A percentile compares a stretch with the other conserved stretches of the same genome.
Evolutionary conservation across 2,329 filamentous ascomycete genomes (phyloP).

Genomic region (Thielaviopsis cerberus): DNA sequence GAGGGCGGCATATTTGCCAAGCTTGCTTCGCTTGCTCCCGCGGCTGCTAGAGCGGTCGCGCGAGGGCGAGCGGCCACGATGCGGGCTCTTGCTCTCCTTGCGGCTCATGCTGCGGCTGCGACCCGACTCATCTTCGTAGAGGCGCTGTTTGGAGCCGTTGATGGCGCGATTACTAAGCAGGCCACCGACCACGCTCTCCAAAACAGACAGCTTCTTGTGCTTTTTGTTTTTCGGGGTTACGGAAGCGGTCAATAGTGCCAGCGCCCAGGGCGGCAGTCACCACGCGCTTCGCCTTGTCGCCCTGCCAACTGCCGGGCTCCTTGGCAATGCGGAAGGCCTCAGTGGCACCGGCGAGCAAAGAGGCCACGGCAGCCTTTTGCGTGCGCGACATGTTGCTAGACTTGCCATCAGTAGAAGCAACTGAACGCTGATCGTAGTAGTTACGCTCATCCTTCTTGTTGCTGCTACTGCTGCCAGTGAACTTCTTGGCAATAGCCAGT

Average conservation of each 20-base stretch:
- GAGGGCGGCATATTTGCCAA: slow-evolving; percentile 35
- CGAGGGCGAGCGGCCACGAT: slow-evolving; percentile 18
- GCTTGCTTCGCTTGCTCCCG: slow-evolving; percentile 23
- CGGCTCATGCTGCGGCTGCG: slow-evolving; percentile 53
- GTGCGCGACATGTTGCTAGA: slow-evolving; percentile 44
- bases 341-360: slow-evolving; percentile 71
- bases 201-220: slow-evolving; percentile 68
- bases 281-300: slow-evolving; percentile 79
- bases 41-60: slow-evolving; percentile 23
- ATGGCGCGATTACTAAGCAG: slow-evolving; percentile 70
- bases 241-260: slow-evolving; percentile 64
- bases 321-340: slow-evolving; percentile 85
- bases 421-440: slow-evolving; percentile 7
- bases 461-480: slow-evolving; percentile 31
- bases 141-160: slow-evolving; percentile 55
- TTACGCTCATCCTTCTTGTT: slow-evolving; percentile 21
- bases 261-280: slow-evolving; percentile 74
- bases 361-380: slow-evolving; percentile 78
- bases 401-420: slow-evolving; percentile 11
- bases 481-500: slow-evolving; percentile 41
- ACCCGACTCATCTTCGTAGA: slow-evolving; percentile 40
- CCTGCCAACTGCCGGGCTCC: slow-evolving; percentile 74
- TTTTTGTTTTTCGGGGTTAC: slow-evolving; percentile 53
- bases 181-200: slow-evolving; percentile 77
- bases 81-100: slow-evolving; percentile 31